Evolutionary conservation across 805 yeast species (phyloP).

Genomic region (Starmerella sirachaensis): DNA sequence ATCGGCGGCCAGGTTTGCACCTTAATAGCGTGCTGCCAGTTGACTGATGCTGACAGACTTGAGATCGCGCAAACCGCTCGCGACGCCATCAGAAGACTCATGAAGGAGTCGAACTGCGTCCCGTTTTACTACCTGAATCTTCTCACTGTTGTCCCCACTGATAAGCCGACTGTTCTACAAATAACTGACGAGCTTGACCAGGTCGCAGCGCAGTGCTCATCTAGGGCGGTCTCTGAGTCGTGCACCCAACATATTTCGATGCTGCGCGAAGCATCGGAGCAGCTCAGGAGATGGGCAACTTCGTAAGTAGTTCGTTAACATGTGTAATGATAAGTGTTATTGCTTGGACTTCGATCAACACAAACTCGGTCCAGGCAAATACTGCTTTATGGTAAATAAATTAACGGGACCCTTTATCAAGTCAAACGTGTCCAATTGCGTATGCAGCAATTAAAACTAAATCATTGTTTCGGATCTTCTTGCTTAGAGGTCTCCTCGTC

Average conservation of each 20-base stretch:
- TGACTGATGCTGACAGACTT: constrained; percentile 7
- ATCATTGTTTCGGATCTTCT: constrained; percentile 4
- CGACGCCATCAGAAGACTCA: constrained; percentile 11
- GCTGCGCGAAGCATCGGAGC: constrained; percentile 10
- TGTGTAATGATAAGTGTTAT: too few species aligned
- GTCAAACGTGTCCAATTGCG: too few species aligned
- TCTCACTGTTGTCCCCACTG: constrained; percentile 28
- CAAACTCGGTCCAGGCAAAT: too few species aligned
- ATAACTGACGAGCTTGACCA: constrained; percentile 27
- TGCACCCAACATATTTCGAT: constrained; percentile 10
- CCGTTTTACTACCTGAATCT: constrained; percentile 18
- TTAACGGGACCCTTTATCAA: too few species aligned
- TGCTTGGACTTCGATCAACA: too few species aligned
- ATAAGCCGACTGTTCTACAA: constrained; percentile 24
- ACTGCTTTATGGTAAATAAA: too few species aligned
- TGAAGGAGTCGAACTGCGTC: constrained; percentile 2
- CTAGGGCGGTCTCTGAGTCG: background rate
- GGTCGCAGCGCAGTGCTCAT: constrained; percentile 1
- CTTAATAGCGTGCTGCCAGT: constrained; percentile 1
- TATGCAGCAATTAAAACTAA: too few species aligned
- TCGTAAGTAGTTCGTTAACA: too few species aligned
- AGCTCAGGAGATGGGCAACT: constrained; percentile 10
- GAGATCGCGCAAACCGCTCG: constrained; percentile 17
- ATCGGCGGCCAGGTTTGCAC: constrained; percentile 7
- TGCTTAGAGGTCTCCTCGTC: constrained; percentile 7